Evolutionary conservation across 2,329 filamentous ascomycete species (phyloP).

Genomic region (Alternaria gansuensis): DNA sequence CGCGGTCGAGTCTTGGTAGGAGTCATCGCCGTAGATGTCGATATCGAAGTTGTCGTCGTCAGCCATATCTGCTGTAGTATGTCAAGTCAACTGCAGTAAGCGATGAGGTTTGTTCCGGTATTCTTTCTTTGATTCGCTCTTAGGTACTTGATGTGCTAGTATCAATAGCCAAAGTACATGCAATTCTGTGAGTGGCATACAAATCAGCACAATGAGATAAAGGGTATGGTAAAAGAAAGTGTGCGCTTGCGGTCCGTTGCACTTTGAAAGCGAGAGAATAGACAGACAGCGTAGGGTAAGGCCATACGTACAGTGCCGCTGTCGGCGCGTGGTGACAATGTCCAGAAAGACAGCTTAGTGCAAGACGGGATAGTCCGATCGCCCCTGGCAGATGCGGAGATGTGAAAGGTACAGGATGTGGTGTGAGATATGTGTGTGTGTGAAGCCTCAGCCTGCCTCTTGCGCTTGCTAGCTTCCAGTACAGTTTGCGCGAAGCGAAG

Average conservation of each 20-base stretch:
- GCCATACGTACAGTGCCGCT: conserved; percentile 55
- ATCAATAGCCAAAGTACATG: conserved; percentile 51
- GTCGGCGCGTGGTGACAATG: conserved; percentile 42
- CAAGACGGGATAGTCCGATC: conserved; percentile 48
- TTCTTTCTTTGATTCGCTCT: conserved; percentile 50
- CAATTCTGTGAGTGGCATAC: conserved; percentile 46
- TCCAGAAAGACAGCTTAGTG: conserved; percentile 48
- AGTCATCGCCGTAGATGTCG: conserved; percentile 73
- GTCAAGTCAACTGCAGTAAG: conserved; percentile 40
- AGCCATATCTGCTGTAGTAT: conserved; percentile 53
- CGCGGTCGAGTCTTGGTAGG: conserved; percentile 40
- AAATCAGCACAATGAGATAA: conserved; percentile 50
- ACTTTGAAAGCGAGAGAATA: conserved; percentile 23
- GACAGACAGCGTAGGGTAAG: conserved; percentile 43
- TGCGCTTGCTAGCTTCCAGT: conserved; percentile 38
- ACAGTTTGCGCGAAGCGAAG: conserved; percentile 37
- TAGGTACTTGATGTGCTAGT: conserved; percentile 51
- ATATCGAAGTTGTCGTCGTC: conserved; percentile 76
- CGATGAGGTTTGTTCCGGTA: conserved; percentile 36
- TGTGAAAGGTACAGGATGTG: conserved; percentile 49
- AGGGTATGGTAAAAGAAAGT: conserved; percentile 22
- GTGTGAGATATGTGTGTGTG: conserved; percentile 41
- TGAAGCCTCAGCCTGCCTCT: conserved; percentile 41
- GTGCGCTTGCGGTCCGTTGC: conserved; percentile 24
- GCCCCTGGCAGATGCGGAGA: conserved; percentile 54